A percentile compares a stretch with the other conserved stretches of the same genome.
These are phyloP conservation scores for Candida gigantensis DNA, from an alignment of 1,139 yeast genomes.

Conservation along the genomic window DNA sequence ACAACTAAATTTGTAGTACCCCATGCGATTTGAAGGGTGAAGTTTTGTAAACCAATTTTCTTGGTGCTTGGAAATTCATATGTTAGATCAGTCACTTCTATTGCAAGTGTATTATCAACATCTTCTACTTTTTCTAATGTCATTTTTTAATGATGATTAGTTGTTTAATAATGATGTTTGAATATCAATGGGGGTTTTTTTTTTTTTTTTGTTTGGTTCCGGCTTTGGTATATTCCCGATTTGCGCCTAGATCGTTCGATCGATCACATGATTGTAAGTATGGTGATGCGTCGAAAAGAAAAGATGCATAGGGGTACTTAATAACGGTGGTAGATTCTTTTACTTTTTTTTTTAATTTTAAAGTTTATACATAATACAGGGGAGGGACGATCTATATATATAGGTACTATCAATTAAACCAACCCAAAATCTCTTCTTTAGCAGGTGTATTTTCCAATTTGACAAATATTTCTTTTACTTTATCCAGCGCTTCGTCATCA, in stretches of 20 bases:
- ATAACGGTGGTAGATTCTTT: conserved; percentile 4
- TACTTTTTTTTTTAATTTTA: too few relatives aligned
- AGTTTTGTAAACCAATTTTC: conserved; percentile 69
- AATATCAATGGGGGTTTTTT: too few relatives aligned
- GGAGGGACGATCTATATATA: too few relatives aligned
- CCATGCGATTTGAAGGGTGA: conserved; percentile 62
- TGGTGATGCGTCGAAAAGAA: too few relatives aligned
- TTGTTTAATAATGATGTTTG: too few relatives aligned
- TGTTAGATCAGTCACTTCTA: conserved; percentile 64
- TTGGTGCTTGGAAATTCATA: conserved; percentile 66
- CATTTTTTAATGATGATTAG: too few relatives aligned
- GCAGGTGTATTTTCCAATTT: conserved; percentile 28
- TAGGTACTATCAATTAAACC: conserved; percentile 23
- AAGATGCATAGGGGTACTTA: too few relatives aligned
- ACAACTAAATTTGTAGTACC: conserved; percentile 75
- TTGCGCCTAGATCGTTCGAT: too few relatives aligned
- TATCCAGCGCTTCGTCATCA: conserved; percentile 22
- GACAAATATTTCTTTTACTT: conserved; percentile 22
- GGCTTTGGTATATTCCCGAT: too few relatives aligned
- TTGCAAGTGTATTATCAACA: conserved; percentile 40
- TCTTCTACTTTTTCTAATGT: conserved; percentile 10
- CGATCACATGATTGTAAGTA: too few relatives aligned
- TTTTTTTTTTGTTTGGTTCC: too few relatives aligned
- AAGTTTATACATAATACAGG: too few relatives aligned
- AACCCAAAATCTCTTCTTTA: conserved; percentile 28